These are phyloP conservation scores for Arthrobotrys megalospora DNA, from an alignment of 2,329 filamentous ascomycete species.

Conservation along the genomic window DNA sequence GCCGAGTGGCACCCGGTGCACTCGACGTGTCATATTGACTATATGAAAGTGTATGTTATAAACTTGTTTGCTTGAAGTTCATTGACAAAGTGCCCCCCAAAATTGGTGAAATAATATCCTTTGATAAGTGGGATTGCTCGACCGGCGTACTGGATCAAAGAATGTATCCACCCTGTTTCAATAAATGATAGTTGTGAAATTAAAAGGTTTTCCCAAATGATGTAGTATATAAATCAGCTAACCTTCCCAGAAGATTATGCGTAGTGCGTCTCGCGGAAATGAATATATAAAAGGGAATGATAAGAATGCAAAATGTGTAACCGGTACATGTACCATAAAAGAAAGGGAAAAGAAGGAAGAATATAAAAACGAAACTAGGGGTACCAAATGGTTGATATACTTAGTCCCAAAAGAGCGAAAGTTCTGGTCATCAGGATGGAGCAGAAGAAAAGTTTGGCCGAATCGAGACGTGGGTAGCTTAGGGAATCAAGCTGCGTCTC, in stretches of 20 bases:
- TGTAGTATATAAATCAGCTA: slow-evolving; percentile 23
- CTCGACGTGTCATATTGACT: slow-evolving; percentile 47
- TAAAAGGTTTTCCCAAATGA: slow-evolving; percentile 24
- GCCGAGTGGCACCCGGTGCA: slow-evolving; percentile 50
- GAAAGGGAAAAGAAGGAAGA: slow-evolving; percentile 8
- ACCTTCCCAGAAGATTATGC: slow-evolving; percentile 30
- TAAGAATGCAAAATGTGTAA: slow-evolving; percentile 15
- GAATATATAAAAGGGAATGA: slow-evolving; percentile 35
- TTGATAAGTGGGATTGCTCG: slow-evolving; percentile 21
- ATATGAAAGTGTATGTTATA: slow-evolving; percentile 29
- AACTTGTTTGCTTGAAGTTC: slow-evolving; percentile 21
- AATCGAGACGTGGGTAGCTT: slow-evolving; percentile 23
- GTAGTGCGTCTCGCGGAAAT: slow-evolving; percentile 14
- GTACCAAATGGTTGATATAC: slow-evolving; percentile 21
- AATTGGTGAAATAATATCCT: background rate
- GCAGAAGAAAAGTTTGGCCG: slow-evolving; percentile 34
- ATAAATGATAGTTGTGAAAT: slow-evolving; percentile 23
- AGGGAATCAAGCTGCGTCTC: slow-evolving; percentile 43
- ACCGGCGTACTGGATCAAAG: slow-evolving; percentile 34
- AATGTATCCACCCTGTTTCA: slow-evolving; percentile 46
- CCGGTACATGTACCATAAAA: slow-evolving; percentile 16
- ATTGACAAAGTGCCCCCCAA: slow-evolving; percentile 19
- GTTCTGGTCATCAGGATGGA: slow-evolving; percentile 17
- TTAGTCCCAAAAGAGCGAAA: slow-evolving; percentile 32
- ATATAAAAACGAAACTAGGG: slow-evolving; percentile 27